A percentile compares a stretch with the other conserved stretches of the same genome.
These are phyloP conservation scores for Sergeia podlipaevii DNA, from an alignment of 208 protist genomes.

Conservation along the genomic window DNA sequence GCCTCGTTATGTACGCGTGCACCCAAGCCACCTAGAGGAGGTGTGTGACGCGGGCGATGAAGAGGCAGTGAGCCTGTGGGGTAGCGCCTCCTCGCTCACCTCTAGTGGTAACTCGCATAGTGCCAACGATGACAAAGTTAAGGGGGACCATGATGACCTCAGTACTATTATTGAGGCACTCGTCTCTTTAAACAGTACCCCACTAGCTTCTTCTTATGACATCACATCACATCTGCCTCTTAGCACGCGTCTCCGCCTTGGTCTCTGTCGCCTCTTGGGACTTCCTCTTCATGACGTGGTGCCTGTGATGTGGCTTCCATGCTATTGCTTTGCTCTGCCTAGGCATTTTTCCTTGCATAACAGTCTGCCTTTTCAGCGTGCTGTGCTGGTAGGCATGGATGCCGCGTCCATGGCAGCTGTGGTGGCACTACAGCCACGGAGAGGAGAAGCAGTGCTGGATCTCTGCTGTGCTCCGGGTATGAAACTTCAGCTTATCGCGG, in stretches of 20 bases:
- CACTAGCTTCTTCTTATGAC: too few relatives aligned
- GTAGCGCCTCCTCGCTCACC: neutral
- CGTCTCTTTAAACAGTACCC: too few relatives aligned
- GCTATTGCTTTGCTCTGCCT: conserved; percentile 39
- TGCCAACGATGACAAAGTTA: too few relatives aligned
- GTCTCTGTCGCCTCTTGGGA: conserved; percentile 21
- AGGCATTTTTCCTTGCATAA: conserved; percentile 20
- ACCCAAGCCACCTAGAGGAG: conserved; percentile 14
- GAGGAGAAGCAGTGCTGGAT: conserved; percentile 71
- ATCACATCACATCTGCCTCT: too few relatives aligned
- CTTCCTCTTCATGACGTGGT: conserved; percentile 18
- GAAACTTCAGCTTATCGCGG: conserved; percentile 72
- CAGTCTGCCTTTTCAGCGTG: conserved; percentile 27
- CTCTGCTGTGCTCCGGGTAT: conserved; percentile 87
- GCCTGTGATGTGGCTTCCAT: conserved; percentile 61
- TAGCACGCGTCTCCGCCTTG: too few relatives aligned
- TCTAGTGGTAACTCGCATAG: too few relatives aligned
- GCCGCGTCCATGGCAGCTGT: conserved; percentile 81
- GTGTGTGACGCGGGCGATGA: conserved; percentile 1
- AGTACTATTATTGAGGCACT: too few relatives aligned
- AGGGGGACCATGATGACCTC: too few relatives aligned
- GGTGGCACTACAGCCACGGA: conserved; percentile 50
- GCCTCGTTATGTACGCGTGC: conserved; percentile 60
- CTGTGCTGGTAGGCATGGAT: conserved; percentile 74
- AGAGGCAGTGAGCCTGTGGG: neutral